phyloP scores from a whole-genome alignment of 2,329 filamentous ascomycete species.

The Arthroderma sp. region DNA sequence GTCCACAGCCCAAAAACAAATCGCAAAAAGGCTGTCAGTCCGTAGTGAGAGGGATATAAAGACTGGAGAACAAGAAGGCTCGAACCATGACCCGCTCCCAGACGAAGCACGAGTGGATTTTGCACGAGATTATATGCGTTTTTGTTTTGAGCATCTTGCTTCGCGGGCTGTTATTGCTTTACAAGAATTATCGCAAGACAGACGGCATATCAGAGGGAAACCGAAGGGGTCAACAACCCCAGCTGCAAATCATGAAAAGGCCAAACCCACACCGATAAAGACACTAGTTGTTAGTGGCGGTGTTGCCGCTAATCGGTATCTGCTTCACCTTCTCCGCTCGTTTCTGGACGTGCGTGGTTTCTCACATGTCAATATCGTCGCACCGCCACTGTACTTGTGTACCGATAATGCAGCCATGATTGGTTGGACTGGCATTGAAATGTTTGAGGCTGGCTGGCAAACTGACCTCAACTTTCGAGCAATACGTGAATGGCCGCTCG shows the following conservation, averaged over 20 bases:
- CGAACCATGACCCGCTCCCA: slow-evolving; percentile 24
- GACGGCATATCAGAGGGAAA: neutral
- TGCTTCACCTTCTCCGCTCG: slow-evolving; percentile 52
- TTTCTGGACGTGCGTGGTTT: slow-evolving; percentile 57
- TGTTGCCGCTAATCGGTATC: slow-evolving; percentile 72
- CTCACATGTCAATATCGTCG: slow-evolving; percentile 47
- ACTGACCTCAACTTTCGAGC: slow-evolving; percentile 49
- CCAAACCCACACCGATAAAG: slow-evolving; percentile 22
- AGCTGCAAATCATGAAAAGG: neutral
- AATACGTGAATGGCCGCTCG: slow-evolving; percentile 61
- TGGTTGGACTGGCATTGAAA: slow-evolving; percentile 83
- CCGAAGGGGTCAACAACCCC: neutral
- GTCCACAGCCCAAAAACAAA: slow-evolving; percentile 49
- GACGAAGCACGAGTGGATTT: slow-evolving; percentile 53
- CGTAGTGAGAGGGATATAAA: slow-evolving; percentile 18
- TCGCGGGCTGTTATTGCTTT: slow-evolving; percentile 61
- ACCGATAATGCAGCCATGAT: slow-evolving; percentile 98
- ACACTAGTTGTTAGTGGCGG: slow-evolving; percentile 78
- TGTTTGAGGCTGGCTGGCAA: slow-evolving; percentile 67
- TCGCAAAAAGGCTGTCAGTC: slow-evolving; percentile 26
- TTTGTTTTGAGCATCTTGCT: slow-evolving; percentile 77
- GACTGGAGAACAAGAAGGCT: slow-evolving; percentile 10
- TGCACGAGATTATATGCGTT: slow-evolving; percentile 60
- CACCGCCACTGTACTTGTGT: slow-evolving; percentile 66
- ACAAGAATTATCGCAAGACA: slow-evolving; percentile 21